Evolutionary conservation across 169 alveolate species (phyloP).

Genomic region (Theileria parva): DNA sequence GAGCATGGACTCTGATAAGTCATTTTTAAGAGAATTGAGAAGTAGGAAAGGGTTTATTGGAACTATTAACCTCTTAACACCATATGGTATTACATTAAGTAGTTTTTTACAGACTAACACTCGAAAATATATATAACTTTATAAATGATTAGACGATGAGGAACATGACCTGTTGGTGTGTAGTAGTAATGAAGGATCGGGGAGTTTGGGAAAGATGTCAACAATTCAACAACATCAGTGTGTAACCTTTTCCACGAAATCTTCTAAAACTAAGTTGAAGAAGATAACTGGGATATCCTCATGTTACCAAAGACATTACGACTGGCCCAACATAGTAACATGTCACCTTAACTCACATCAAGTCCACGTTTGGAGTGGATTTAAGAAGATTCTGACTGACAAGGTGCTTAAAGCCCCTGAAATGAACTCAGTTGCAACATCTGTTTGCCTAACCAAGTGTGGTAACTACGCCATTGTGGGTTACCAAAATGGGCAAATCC

Average conservation of each 20-base stretch:
- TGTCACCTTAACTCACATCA: slow-evolving; percentile 72
- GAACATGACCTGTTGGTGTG: slow-evolving; percentile 63
- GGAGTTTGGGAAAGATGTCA: slow-evolving; percentile 57
- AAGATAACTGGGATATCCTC: slow-evolving; percentile 34
- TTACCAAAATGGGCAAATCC: slow-evolving; percentile 84
- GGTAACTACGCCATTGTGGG: slow-evolving; percentile 94
- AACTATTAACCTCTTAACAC: slow-evolving; percentile 26
- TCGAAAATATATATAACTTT: neutral
- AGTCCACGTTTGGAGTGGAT: slow-evolving; percentile 80
- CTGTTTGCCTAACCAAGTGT: slow-evolving; percentile 87
- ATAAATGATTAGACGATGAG: slow-evolving; percentile 29
- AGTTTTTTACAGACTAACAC: no score
- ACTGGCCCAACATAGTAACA: slow-evolving; percentile 77
- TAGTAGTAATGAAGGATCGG: slow-evolving; percentile 29
- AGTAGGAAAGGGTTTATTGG: slow-evolving; percentile 59
- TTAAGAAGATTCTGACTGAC: slow-evolving; percentile 25
- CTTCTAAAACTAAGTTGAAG: slow-evolving; percentile 22
- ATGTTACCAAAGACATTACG: slow-evolving; percentile 67
- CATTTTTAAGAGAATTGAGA: slow-evolving; percentile 43
- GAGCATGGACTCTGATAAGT: slow-evolving; percentile 63
- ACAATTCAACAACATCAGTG: slow-evolving; percentile 65
- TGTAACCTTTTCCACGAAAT: slow-evolving; percentile 41
- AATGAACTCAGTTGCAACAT: slow-evolving; percentile 69
- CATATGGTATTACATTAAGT: slow-evolving; percentile 29
- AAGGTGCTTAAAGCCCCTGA: slow-evolving; percentile 30